These are phyloP conservation scores for Ricinus communis DNA, from an alignment of 345 rosid genomes.

Conservation along the genomic window DNA sequence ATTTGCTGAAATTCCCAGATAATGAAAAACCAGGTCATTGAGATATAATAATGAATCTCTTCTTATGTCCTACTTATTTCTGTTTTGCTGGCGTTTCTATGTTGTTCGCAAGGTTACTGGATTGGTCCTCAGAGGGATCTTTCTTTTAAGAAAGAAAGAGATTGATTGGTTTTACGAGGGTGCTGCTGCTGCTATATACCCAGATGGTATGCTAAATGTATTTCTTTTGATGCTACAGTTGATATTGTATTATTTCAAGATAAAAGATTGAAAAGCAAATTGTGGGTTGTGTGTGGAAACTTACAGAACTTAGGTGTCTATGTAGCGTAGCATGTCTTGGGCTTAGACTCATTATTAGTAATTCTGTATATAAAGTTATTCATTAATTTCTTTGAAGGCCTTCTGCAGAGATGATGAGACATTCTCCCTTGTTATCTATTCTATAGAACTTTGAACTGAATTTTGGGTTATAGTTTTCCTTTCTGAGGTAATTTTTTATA, in stretches of 20 bases:
- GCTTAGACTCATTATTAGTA: not conserved
- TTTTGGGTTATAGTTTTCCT: not conserved
- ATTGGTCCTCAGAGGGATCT: conserved; percentile 85
- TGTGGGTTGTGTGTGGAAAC: not conserved
- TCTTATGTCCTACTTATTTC: not conserved
- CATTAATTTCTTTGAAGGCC: not conserved
- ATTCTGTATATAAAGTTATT: not conserved
- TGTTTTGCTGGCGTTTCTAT: conserved; percentile 9
- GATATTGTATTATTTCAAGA: not conserved
- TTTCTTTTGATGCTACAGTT: conserved; percentile 1
- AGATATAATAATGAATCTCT: not conserved
- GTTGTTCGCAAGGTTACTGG: conserved; percentile 67
- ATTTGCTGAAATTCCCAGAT: conserved; percentile 8
- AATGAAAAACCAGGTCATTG: not conserved
- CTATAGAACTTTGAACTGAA: not conserved
- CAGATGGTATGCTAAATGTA: conserved; percentile 63
- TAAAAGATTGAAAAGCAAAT: not conserved
- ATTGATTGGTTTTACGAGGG: conserved; percentile 97
- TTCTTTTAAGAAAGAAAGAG: conserved; percentile 89
- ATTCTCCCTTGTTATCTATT: not conserved
- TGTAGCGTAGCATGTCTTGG: not conserved
- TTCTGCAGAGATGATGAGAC: not conserved
- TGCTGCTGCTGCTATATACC: conserved; percentile 91
- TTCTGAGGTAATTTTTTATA: not conserved
- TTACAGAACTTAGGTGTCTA: not conserved